phyloP scores from a whole-genome alignment of 2,329 filamentous ascomycete species.

The Fusarium drepaniforme region DNA sequence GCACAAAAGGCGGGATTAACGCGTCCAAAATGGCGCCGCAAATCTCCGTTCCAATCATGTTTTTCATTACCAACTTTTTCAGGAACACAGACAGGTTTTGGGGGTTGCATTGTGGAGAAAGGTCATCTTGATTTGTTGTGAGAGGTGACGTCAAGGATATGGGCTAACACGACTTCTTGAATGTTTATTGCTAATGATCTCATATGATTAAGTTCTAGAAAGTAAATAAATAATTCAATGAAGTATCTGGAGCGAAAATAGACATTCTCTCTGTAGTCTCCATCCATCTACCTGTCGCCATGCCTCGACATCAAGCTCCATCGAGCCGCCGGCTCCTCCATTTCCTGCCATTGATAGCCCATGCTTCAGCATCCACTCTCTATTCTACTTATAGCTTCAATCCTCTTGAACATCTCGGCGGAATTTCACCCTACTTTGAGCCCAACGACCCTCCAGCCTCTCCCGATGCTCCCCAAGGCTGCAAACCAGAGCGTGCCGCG shows the following conservation, averaged over 20 bases:
- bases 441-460: conserved; percentile 59
- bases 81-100: conserved; percentile 24
- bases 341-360: conserved; percentile 17
- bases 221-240: conserved; percentile 6
- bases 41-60: conserved; percentile 36
- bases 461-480: conserved; percentile 59
- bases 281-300: not conserved
- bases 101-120: not conserved
- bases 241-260: not conserved
- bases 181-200: conserved; percentile 25
- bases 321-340: conserved; percentile 10
- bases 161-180: not conserved
- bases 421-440: conserved; percentile 70
- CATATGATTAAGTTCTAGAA: not conserved
- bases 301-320: conserved; percentile 18
- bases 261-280: not conserved
- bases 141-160: conserved; percentile 34
- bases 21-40: conserved; percentile 20
- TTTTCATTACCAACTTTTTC: conserved; percentile 25
- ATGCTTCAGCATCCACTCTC: conserved; percentile 42
- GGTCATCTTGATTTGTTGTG: not conserved
- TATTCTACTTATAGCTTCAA: conserved; percentile 65
- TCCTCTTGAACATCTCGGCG: conserved; percentile 65
- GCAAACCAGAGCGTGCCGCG: conserved; percentile 62
- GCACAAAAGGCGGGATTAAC: conserved; percentile 14